Evolutionary conservation across 371 early-diverging fungal genomes (phyloP), one percentile per base, ranked within the genome.

Genomic region (Haplosporangium sp.): DNA sequence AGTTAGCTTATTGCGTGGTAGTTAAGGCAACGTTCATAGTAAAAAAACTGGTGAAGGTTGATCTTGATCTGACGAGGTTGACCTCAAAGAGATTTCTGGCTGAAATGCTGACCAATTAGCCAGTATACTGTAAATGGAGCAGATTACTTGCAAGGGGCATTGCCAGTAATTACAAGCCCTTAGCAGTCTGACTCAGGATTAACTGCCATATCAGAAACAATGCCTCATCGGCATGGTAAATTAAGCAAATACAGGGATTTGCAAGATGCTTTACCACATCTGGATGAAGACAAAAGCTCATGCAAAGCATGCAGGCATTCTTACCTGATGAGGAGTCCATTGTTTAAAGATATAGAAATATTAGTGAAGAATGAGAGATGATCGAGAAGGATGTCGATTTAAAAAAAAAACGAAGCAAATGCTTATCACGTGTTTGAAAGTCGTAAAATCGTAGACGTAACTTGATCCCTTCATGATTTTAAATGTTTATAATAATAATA

Each of bases 311-410:
- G 55, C 10, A 17, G 34, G 55, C 5, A 20, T 35, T 15, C 53
- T 61, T 65, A 71, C 71, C 71, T 71, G 71, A 71, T 35, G 71
- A 71, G 10, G 71, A 65, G 57, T 71, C 71, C 71, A 71, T 71
- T n/a, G 71, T 55, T 19, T 35, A 47, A 55, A 55, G 20, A 35
- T 65, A 45, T 53, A 55, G 20, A 35, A 61, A 45, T 61, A 50
- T 65, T 60, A 35, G 48, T 47, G 35, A 61, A 37, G 40, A 27
- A 37, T 50, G 10, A 40, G 39, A 48, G 64, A 71, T 65, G 71
- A 69, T 69, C 69, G 62, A 62, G 58, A 63, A 20, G 57, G 19
- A 13, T 45, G 37, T 47, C n/a, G 34, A 68, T 50, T 50, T 50
- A 6, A 40, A 47, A 37, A 35, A 48, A 48, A 58, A 35, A 15